Evolutionary conservation across 192 early-diverging fungal genomes (phyloP).

Genomic region (Obelidium mucronatum): DNA sequence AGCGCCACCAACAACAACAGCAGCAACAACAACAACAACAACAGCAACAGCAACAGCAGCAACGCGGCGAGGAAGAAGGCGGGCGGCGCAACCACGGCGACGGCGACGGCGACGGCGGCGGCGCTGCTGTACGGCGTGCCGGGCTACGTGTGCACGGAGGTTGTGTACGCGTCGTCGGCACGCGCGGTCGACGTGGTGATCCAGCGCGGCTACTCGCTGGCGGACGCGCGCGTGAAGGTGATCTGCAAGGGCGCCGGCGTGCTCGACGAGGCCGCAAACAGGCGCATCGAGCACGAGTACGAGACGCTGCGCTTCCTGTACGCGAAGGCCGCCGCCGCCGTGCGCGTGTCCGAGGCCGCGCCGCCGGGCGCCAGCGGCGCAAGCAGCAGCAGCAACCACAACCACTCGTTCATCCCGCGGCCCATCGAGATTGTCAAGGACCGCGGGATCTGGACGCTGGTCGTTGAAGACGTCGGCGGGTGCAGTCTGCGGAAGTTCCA

Average conservation of each 20-base stretch:
- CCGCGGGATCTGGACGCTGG: conserved; percentile 39
- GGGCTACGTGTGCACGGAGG: conserved; percentile 23
- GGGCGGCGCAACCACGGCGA: not conserved
- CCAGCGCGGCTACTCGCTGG: conserved; percentile 40
- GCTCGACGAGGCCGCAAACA: conserved; percentile 48
- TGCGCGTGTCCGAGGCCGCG: not conserved
- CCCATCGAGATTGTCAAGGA: conserved; percentile 41
- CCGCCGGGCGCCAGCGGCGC: no score
- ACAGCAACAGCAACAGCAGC: not conserved
- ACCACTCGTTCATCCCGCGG: conserved; percentile 38
- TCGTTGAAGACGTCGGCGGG: conserved; percentile 52
- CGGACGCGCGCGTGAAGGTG: conserved; percentile 38
- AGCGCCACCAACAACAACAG: no score
- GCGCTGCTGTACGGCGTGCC: conserved; percentile 19
- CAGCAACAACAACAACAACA: not conserved
- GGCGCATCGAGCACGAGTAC: conserved; percentile 47
- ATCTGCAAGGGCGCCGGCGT: conserved; percentile 50
- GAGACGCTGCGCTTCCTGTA: conserved; percentile 41
- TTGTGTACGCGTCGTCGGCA: conserved; percentile 18
- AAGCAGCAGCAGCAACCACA: conserved; percentile 4
- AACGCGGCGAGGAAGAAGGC: not conserved
- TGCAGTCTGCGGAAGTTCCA: conserved; percentile 44
- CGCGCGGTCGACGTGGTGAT: conserved; percentile 31
- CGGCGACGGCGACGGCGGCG: not conserved
- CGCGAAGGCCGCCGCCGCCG: not conserved